Percentiles rank a stretch among this genome's conserved stretches.
Evolutionary conservation across 2,329 filamentous ascomycete genomes (phyloP).

Genomic region (Phoma sp.): DNA sequence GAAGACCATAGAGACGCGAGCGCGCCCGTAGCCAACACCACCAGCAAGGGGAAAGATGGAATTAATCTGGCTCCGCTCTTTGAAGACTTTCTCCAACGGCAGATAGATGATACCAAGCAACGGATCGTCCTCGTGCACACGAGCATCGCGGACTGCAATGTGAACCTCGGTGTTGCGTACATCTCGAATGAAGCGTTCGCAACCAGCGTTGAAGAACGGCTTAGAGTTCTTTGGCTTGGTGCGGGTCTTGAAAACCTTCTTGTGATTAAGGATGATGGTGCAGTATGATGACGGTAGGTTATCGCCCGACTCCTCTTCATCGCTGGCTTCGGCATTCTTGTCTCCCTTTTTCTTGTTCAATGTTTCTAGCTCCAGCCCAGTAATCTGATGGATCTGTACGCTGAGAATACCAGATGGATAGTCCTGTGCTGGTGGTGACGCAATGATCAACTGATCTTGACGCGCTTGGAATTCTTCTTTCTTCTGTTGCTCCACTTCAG

Average conservation of each 20-base stretch:
- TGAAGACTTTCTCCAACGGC: constrained; percentile 68
- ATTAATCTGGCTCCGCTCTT: constrained; percentile 69
- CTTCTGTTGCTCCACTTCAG: constrained; percentile 73
- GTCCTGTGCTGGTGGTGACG: constrained; percentile 68
- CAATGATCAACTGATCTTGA: constrained; percentile 70
- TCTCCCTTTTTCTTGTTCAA: constrained; percentile 63
- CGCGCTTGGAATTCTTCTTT: constrained; percentile 67
- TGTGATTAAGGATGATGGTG: constrained; percentile 76
- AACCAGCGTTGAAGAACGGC: constrained; percentile 80
- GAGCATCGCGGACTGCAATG: constrained; percentile 70
- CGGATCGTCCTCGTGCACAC: constrained; percentile 73
- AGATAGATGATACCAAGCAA: constrained; percentile 75
- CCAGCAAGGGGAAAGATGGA: constrained; percentile 72
- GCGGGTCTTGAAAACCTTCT: constrained; percentile 72
- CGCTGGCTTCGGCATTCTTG: constrained; percentile 60
- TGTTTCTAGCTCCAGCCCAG: constrained; percentile 68
- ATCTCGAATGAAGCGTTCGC: constrained; percentile 74
- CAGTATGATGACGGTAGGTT: constrained; percentile 75
- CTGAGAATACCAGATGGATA: constrained; percentile 72
- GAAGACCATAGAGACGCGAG: constrained; percentile 75
- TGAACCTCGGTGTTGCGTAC: constrained; percentile 73
- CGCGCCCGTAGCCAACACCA: constrained; percentile 75
- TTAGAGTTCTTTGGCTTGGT: constrained; percentile 81
- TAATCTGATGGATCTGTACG: constrained; percentile 77
- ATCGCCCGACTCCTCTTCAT: constrained; percentile 67